These are phyloP conservation scores for Scedosporium aurantiacum DNA, from an alignment of 2,329 filamentous ascomycete species.

Conservation along the genomic window DNA sequence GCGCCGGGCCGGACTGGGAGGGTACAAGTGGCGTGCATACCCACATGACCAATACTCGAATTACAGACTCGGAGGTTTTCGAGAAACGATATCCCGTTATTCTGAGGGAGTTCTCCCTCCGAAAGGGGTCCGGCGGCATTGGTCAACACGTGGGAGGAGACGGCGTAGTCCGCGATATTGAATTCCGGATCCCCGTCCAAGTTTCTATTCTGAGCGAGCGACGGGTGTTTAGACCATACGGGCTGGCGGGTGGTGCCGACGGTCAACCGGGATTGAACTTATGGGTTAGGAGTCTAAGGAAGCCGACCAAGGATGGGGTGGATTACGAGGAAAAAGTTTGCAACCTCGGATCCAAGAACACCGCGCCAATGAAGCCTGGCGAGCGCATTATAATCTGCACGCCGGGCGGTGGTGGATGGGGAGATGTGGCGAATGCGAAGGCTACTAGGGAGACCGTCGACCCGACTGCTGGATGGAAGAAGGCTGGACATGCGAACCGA, in stretches of 20 bases:
- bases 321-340: constrained; percentile 52
- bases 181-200: constrained; percentile 66
- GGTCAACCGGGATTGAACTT: constrained; percentile 72
- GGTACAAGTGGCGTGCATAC: constrained; percentile 33
- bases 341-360: constrained; percentile 71
- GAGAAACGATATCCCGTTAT: constrained; percentile 56
- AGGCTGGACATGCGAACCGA: constrained; percentile 44
- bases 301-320: constrained; percentile 29
- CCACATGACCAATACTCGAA: constrained; percentile 68
- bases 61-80: constrained; percentile 43
- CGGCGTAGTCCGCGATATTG: constrained; percentile 66
- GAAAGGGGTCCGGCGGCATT: constrained; percentile 49
- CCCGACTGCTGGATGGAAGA: constrained; percentile 39
- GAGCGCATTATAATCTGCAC: constrained; percentile 70
- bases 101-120: constrained; percentile 57
- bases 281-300: constrained; percentile 68
- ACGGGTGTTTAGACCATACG: constrained; percentile 59
- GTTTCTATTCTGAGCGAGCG: constrained; percentile 69
- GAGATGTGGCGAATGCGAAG: constrained; percentile 35
- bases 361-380: constrained; percentile 62
- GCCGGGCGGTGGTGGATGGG: constrained; percentile 63
- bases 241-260: constrained; percentile 71
- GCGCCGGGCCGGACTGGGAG: constrained; percentile 49
- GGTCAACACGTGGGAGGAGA: constrained; percentile 62
- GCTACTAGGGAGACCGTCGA: constrained; percentile 43